Percentiles rank a stretch among this genome's conserved stretches.
phyloP scores from a whole-genome alignment of 208 protist genomes.

The Trypanosoma congolense region DNA sequence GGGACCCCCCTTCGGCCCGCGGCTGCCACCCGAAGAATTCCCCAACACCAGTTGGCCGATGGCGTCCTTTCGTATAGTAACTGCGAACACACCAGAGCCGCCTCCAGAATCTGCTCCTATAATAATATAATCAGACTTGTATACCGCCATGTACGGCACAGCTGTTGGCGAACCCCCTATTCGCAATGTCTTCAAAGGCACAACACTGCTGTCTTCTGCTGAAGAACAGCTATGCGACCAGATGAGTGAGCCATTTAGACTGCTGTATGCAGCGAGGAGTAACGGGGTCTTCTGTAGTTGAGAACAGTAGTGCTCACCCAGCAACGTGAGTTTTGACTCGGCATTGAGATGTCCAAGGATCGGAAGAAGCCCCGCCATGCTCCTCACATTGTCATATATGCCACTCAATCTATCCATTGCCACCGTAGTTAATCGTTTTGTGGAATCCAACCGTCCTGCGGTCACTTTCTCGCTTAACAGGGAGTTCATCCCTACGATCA shows the following conservation, averaged over 20 bases:
- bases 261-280: conserved; percentile 16
- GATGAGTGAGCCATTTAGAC: conserved; percentile 2
- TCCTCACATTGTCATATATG: conserved; percentile 22
- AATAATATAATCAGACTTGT: conserved; percentile 23
- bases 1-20: conserved; percentile 21
- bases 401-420: conserved; percentile 21
- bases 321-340: neutral
- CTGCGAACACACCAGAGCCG: conserved; percentile 8
- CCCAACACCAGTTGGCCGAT: conserved; percentile 37
- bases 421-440: conserved; percentile 22
- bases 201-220: neutral
- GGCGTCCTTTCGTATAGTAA: conserved; percentile 36
- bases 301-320: conserved; percentile 8
- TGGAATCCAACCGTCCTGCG: conserved; percentile 26
- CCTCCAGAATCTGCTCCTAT: neutral
- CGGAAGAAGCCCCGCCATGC: conserved; percentile 3
- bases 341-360: too few relatives aligned
- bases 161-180: neutral
- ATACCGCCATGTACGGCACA: conserved; percentile 13
- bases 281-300: conserved; percentile 12
- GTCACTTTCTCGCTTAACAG: conserved; percentile 41
- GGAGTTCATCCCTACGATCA: conserved; percentile 49
- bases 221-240: conserved; percentile 4
- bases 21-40: conserved; percentile 10
- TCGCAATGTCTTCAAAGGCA: conserved; percentile 1